Evolutionary conservation across 2,329 filamentous ascomycete genomes (phyloP).

Genomic region (Dactylellina drechsleri): DNA sequence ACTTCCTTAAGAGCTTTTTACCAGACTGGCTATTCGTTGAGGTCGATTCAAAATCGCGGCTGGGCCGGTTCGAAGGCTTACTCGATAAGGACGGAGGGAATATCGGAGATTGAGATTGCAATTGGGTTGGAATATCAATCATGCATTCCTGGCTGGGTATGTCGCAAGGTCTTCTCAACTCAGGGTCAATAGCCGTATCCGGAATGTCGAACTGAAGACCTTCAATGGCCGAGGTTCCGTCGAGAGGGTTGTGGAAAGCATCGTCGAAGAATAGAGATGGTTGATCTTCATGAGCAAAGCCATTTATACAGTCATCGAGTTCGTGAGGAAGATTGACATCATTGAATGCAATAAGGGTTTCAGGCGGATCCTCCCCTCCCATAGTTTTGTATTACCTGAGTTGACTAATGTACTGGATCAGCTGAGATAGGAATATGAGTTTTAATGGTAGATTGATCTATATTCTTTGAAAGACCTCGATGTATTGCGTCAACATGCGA

Average conservation of each 20-base stretch:
- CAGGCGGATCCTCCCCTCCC: conserved; percentile 13
- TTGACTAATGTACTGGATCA: too few species aligned
- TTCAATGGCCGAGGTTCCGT: not conserved
- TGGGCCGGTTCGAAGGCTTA: not conserved
- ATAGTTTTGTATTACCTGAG: not conserved
- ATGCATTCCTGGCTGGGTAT: not conserved
- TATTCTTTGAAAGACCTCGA: too few species aligned
- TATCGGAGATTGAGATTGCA: not conserved
- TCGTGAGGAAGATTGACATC: conserved; percentile 32
- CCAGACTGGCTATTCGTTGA: not conserved
- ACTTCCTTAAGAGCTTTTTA: conserved; percentile 30
- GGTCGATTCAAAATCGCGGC: not conserved
- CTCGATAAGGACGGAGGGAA: not conserved
- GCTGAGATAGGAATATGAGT: too few species aligned
- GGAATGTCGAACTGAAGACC: conserved; percentile 5
- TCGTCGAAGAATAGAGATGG: conserved; percentile 34
- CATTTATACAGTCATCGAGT: conserved; percentile 45
- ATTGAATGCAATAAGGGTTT: not conserved
- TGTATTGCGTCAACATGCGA: conserved; percentile 8
- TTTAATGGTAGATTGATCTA: too few species aligned
- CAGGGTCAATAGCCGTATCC: conserved; percentile 38
- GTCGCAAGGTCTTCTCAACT: conserved; percentile 4
- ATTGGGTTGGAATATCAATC: not conserved
- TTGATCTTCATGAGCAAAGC: conserved; percentile 20
- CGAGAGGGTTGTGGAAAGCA: conserved; percentile 4